Base-by-base conservation (phyloP, 1,139 yeast species). In the Wickerhamomyces sp. region DNA sequence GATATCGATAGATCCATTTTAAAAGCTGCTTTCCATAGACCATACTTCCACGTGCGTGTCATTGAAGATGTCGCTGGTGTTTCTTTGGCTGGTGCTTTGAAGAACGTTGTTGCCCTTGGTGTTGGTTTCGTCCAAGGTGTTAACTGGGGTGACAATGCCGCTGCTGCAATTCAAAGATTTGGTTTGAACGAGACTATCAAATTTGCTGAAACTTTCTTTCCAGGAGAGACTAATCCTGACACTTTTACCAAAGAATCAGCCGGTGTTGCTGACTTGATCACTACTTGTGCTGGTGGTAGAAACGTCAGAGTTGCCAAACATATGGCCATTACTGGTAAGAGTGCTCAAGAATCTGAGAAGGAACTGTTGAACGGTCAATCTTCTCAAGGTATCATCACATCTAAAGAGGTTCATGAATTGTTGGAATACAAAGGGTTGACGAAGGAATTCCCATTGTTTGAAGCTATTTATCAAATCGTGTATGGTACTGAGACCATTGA, bases 111-210 rank as follows among this genome's bases (percentile, higher is more conserved):
- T 48, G 95, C 95, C 36, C 69, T 84, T 54, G 87, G 91, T 41
- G 95, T 87, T 32, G 95, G 95, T 37, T 81, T 86, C 55, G 95
- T 86, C 41, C 93, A 83, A 61, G 95, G 95, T 49, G 72, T 80
- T 44, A 93, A 89, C 40, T 86, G 95, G 95, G 95, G 95, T 59
- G 94, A 85, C 62, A 86, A 86, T 55, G 95, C 95, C 46, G 86
- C 85, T 66, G 78, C 95, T 37, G 95, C 95, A 26, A 75, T 86
- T 51, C 87, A 86, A 91, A 78, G 95, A 66, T 77, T 87, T 47
- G 95, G 95, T 31, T 63, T 86, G 43, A 68, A 75, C 52, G 95
- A 86, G 66, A 83, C 78, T 58, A 79, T 85, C 55, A 72, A 72
- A 59, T 86, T 86, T 58, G 88, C 91, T 28, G 72, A 78, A 54